Evolutionary conservation across 1,139 yeast species (phyloP), one percentile per base, ranked within the genome.

Genomic region (Eremothecium cymbalariae): DNA sequence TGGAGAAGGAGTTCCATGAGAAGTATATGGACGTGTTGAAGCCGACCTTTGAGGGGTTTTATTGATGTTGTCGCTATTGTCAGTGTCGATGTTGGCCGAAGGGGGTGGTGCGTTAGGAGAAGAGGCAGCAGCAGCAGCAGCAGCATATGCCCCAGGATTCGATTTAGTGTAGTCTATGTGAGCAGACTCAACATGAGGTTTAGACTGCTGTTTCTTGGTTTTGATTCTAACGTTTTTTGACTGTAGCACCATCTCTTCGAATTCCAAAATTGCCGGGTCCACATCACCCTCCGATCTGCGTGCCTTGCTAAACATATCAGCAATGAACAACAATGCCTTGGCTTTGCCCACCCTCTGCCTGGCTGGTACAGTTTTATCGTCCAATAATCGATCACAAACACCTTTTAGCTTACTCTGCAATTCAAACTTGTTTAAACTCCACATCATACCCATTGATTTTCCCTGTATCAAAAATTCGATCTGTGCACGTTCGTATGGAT

Each of bases 391-490:
- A 38, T 73, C 71, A 50, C 84, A 76, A 8, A 80, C 88, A 44
- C 73, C 77, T 46, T 74, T 73, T 45, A 81, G 60, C 5, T 79
- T 72, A 18, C 77, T 72, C 31, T 78, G 76, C 31, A 80, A 75
- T 57, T 81, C 94, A 51, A 73, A 80, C 48, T 77, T 79, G 11
- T 85, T 75, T 26, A 82, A 68, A 1, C 80, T 82, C 94, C 94
- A 81, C 15, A 83, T 85, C 7, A 84, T 77, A 12, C 80, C 81
- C 37, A 81, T 65, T 34, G 81, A 67, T 55, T 81, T 80, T 18
- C 93, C 90, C 3, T 81, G 77, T 57, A 79, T 70, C 22, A 70
- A 61, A 36, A 79, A 65, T 51, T 79, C 85, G 51, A 72, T 69
- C 50, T 77, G 80, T 5, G 74, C 78, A 44, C 71, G 72, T 50